Evolutionary conservation across 1,139 yeast species (phyloP).

Genomic region (Lodderomyces elongisporus): DNA sequence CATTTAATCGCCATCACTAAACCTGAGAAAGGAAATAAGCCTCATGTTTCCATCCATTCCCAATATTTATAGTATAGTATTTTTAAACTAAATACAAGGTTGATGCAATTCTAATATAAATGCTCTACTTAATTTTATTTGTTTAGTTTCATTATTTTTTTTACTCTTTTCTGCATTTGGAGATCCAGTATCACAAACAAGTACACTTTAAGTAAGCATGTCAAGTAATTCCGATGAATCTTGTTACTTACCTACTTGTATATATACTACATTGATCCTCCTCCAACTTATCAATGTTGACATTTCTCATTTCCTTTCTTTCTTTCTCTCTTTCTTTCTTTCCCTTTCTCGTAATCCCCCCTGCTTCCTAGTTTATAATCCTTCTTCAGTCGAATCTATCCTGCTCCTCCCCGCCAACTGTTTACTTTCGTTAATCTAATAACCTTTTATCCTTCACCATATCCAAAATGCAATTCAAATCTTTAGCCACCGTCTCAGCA

Average conservation of each 20-base stretch:
- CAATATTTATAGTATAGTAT: too few species aligned
- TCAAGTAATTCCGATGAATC: neutral
- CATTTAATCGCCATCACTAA: too few species aligned
- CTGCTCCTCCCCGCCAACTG: constrained; percentile 1
- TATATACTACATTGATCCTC: neutral
- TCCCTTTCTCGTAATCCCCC: constrained; percentile 10
- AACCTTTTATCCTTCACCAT: constrained; percentile 3
- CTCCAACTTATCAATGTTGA: neutral
- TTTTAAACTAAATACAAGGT: too few species aligned
- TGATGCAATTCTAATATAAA: too few species aligned
- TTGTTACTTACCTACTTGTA: neutral
- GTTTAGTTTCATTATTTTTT: too few species aligned
- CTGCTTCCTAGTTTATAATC: constrained; percentile 3
- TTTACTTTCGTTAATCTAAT: constrained; percentile 5
- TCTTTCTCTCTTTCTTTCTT: constrained; percentile 4
- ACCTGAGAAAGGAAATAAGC: too few species aligned
- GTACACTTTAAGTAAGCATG: too few species aligned
- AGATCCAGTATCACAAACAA: too few species aligned
- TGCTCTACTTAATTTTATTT: too few species aligned
- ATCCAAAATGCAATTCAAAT: constrained; percentile 36
- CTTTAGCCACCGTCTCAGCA: constrained; percentile 31
- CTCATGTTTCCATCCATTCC: too few species aligned
- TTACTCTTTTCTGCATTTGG: too few species aligned
- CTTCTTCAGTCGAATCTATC: neutral
- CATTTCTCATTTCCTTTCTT: neutral